Evolutionary conservation across 2,329 filamentous ascomycete species (phyloP), one percentile per base, ranked within the genome.

Genomic region (Exophiala sp.): DNA sequence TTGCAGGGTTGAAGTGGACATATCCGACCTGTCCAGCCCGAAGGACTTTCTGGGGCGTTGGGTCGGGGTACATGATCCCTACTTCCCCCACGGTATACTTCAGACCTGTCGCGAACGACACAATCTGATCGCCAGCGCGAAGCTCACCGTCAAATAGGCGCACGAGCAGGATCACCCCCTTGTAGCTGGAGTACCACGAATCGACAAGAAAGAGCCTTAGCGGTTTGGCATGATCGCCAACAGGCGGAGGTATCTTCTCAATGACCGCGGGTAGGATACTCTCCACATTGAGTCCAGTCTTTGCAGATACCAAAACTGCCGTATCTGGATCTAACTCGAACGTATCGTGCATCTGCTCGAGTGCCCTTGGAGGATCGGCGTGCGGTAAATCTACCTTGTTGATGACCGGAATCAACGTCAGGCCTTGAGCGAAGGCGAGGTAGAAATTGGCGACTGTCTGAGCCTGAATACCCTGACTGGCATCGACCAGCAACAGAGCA

Each of bases 361-460:
- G 74, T 3, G 91, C 90, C 22, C 89, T 78, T 22, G 84, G 80
- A n/a, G 90, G 78, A 63, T 98, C 93, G 5, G 93, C 88, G 9
- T 89, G 87, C 1, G 86, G 83, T 63, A 98, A 79, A 66, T 98
- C 93, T 46, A 98, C 85, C 74, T 98, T 98, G 74, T 98, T 98
- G 63, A 98, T 80, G 19, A 98, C 88, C 0, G 93, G 93, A 2
- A 98, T 81, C 55, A 98, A 78, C 18, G 82, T 78, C 44, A 98
- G 72, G 13, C 88, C 88, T 67, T 97, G 88, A 1, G 91, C 83
- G 69, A 98, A 98, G 6, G 93, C 93, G 19, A 97, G 81, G 66
- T 97, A 96, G 71, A 98, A 98, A 68, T 98, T 98, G 55, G 93
- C 93, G 7, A 98, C 93, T 0, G 93, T 98, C 73, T 98, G 93